Conservation (phyloP, 2,329 filamentous ascomycete genomes). For the Aspergillus ibericus region DNA sequence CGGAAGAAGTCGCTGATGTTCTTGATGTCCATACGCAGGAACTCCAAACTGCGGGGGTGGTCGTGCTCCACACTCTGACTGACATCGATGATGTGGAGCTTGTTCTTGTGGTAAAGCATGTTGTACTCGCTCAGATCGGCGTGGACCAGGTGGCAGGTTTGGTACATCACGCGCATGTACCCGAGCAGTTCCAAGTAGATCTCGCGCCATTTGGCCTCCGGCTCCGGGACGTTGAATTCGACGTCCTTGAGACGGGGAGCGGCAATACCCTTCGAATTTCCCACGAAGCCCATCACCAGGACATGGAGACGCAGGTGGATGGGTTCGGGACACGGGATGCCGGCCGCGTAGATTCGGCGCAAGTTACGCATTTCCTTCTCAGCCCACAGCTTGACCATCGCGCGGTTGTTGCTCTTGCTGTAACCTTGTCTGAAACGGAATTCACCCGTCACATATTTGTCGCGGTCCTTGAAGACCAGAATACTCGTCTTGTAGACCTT, state of each 20-base stretch:
- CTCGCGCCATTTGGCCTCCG: conserved; percentile 69
- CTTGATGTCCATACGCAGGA: conserved; percentile 97
- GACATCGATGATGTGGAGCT: conserved; percentile 93
- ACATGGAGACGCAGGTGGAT: conserved; percentile 90
- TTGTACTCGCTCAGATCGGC: conserved; percentile 99
- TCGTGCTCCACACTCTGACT: conserved; percentile 97
- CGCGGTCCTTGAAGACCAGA: conserved; percentile 94
- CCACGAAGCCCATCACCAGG: conserved; percentile 90
- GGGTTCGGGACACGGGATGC: conserved; percentile 88
- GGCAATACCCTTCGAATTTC: conserved; percentile 80
- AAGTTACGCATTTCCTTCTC: conserved; percentile 98
- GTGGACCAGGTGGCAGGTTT: conserved; percentile 86
- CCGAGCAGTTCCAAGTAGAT: conserved; percentile 82
- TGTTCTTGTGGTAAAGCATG: conserved; percentile 79
- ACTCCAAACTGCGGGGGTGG: conserved; percentile 87
- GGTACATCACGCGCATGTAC: conserved; percentile 91
- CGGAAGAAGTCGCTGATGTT: conserved; percentile 93
- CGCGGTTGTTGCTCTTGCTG: conserved; percentile 90
- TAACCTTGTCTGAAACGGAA: conserved; percentile 87
- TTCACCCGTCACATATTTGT: conserved; percentile 93
- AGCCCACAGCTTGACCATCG: conserved; percentile 98
- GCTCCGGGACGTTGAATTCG: conserved; percentile 66
- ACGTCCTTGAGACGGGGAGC: conserved; percentile 88
- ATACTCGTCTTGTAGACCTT: conserved; percentile 99
- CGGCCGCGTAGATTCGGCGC: conserved; percentile 76